Conservation (phyloP, 192 early-diverging fungal genomes). For the Coemansia guatemalensis region DNA sequence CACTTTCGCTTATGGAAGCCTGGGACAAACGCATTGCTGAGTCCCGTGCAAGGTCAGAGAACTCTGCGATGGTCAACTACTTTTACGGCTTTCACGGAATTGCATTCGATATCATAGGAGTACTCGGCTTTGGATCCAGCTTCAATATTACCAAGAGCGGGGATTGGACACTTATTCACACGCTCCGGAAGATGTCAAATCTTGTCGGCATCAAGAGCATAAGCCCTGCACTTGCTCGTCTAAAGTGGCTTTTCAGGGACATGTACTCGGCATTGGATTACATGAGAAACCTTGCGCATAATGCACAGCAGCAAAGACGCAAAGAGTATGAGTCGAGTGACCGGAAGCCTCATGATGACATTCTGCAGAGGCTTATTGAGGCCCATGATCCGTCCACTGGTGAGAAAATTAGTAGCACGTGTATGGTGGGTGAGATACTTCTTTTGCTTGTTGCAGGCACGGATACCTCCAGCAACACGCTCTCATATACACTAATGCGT, state of each 20-base stretch:
- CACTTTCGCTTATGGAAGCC: conserved; percentile 16
- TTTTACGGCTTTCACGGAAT: conserved; percentile 39
- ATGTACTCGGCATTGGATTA: conserved; percentile 1
- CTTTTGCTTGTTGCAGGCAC: conserved; percentile 47
- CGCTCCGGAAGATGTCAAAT: conserved; percentile 7
- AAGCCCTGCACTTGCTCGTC: conserved; percentile 5
- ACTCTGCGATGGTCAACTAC: conserved; percentile 19
- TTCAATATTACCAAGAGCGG: conserved; percentile 19
- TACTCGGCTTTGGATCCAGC: conserved; percentile 34
- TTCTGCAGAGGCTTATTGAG: conserved; percentile 46
- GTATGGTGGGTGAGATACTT: conserved; percentile 21
- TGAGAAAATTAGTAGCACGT: conserved; percentile 6
- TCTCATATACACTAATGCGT: conserved; percentile 35
- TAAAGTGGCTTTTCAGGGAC: conserved; percentile 12
- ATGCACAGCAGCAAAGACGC: conserved; percentile 9
- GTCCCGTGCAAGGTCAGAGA: background rate
- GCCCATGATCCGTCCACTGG: conserved; percentile 39
- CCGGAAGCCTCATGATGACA: conserved; percentile 9
- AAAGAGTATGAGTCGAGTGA: background rate
- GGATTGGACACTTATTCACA: conserved; percentile 22
- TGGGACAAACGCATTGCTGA: conserved; percentile 25
- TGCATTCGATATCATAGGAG: conserved; percentile 40
- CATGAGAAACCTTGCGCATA: conserved; percentile 4
- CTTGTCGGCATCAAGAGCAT: conserved; percentile 6
- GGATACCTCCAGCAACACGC: conserved; percentile 52